A percentile compares a stretch with the other conserved stretches of the same genome.
Evolutionary conservation across 1,139 yeast genomes (phyloP).

Genomic region (Cylindricascospora bacillispora): DNA sequence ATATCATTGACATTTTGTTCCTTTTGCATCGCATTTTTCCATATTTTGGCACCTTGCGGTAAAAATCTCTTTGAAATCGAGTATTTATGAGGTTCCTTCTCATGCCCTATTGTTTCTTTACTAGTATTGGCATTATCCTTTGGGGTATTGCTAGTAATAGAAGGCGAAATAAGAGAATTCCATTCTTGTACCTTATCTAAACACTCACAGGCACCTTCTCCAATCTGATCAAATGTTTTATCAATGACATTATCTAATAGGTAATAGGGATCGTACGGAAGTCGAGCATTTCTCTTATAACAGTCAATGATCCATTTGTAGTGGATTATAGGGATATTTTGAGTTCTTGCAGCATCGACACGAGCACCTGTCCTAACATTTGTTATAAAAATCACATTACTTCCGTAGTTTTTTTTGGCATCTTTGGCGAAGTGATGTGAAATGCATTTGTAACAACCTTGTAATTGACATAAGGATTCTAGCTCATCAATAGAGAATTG

Average conservation of each 20-base stretch:
- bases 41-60: conserved; percentile 16
- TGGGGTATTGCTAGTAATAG: not conserved
- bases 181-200: conserved; percentile 31
- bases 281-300: conserved; percentile 43
- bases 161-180: conserved; percentile 1
- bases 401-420: conserved; percentile 8
- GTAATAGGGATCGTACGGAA: conserved; percentile 39
- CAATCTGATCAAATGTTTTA: conserved; percentile 25
- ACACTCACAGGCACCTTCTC: conserved; percentile 38
- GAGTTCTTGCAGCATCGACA: conserved; percentile 18
- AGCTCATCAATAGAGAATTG: conserved; percentile 7
- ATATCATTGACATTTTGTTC: conserved; percentile 2
- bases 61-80: conserved; percentile 11
- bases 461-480: conserved; percentile 11
- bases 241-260: conserved; percentile 25
- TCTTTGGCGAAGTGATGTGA: conserved; percentile 17
- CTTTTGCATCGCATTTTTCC: conserved; percentile 16
- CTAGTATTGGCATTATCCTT: not conserved
- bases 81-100: conserved; percentile 2
- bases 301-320: conserved; percentile 68
- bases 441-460: conserved; percentile 14
- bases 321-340: conserved; percentile 43
- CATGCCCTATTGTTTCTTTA: conserved; percentile 1
- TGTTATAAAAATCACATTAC: conserved; percentile 17
- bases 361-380: conserved; percentile 19